A percentile compares a stretch with the other conserved stretches of the same genome.
Evolutionary conservation across 352 stramenopile species (phyloP).

Genomic region (Albugo candida): DNA sequence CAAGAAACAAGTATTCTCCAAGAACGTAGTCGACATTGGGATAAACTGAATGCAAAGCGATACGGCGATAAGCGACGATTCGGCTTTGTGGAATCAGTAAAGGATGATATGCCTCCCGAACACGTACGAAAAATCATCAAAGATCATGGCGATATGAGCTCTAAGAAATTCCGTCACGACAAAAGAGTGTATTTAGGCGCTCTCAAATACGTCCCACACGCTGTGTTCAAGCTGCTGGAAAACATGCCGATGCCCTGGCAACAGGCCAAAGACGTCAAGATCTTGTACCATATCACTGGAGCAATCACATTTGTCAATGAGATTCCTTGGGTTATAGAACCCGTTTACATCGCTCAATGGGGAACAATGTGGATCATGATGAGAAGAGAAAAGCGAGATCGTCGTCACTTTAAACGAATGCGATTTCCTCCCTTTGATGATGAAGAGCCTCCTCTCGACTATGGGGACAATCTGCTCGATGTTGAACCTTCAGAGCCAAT

Average conservation of each 20-base stretch:
- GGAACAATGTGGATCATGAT: conserved; percentile 99
- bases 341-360: conserved; percentile 99
- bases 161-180: conserved; percentile 97
- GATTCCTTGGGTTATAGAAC: conserved; percentile 98
- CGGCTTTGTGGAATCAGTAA: conserved; percentile 82
- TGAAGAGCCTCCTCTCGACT: conserved; percentile 95
- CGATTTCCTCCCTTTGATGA: conserved; percentile 99
- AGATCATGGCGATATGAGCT: conserved; percentile 99
- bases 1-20: conserved; percentile 43
- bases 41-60: conserved; percentile 84
- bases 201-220: conserved; percentile 99
- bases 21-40: conserved; percentile 63
- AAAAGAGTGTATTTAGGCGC: conserved; percentile 98
- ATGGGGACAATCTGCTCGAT: conserved; percentile 93
- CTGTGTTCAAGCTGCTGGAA: conserved; percentile 98
- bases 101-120: conserved; percentile 87
- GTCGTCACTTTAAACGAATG: conserved; percentile 99
- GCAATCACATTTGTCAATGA: conserved; percentile 99
- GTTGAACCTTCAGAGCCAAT: conserved; percentile 93
- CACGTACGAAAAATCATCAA: conserved; percentile 99
- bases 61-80: conserved; percentile 91
- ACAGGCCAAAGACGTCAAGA: conserved; percentile 96
- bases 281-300: conserved; percentile 98
- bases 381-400: conserved; percentile 97
- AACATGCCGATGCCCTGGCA: conserved; percentile 99